These are phyloP conservation scores for Cercospora zeina DNA, from an alignment of 2,329 filamentous ascomycete species.

Conservation along the genomic window DNA sequence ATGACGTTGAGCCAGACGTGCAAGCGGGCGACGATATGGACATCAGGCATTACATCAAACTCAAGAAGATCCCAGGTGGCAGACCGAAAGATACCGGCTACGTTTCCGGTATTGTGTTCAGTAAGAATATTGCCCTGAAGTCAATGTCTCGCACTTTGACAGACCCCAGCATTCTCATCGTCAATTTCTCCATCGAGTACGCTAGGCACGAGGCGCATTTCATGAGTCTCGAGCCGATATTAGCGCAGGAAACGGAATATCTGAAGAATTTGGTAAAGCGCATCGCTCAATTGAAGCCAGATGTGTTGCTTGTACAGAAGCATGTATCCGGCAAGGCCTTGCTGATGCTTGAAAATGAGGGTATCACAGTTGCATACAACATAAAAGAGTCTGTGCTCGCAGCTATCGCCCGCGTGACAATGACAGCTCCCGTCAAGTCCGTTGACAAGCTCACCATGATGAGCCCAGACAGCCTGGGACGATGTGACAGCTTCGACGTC, in stretches of 20 bases:
- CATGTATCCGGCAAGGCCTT: conserved; percentile 89
- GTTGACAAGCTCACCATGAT: conserved; percentile 82
- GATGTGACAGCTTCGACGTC: conserved; percentile 85
- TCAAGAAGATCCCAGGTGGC: conserved; percentile 93
- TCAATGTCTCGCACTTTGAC: conserved; percentile 87
- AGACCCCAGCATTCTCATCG: conserved; percentile 83
- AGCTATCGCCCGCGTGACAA: conserved; percentile 87
- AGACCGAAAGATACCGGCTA: conserved; percentile 91
- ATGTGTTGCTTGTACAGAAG: conserved; percentile 86
- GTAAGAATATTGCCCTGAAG: conserved; percentile 93
- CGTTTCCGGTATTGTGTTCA: conserved; percentile 93
- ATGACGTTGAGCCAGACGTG: conserved; percentile 92
- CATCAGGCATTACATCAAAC: conserved; percentile 92
- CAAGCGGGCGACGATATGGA: conserved; percentile 92
- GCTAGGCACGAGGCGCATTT: conserved; percentile 91
- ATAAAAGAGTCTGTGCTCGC: conserved; percentile 95
- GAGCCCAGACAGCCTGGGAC: conserved; percentile 71
- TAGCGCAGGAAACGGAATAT: conserved; percentile 94
- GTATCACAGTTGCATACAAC: conserved; percentile 92
- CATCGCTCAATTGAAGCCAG: conserved; percentile 81
- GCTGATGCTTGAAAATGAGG: conserved; percentile 81
- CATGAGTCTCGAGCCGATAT: conserved; percentile 96
- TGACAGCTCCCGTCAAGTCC: conserved; percentile 89
- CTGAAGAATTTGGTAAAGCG: conserved; percentile 86
- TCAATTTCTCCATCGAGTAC: conserved; percentile 95